Base-by-base conservation (phyloP, 2,329 filamentous ascomycete species). In the Neopestalotiopsis rosae region DNA sequence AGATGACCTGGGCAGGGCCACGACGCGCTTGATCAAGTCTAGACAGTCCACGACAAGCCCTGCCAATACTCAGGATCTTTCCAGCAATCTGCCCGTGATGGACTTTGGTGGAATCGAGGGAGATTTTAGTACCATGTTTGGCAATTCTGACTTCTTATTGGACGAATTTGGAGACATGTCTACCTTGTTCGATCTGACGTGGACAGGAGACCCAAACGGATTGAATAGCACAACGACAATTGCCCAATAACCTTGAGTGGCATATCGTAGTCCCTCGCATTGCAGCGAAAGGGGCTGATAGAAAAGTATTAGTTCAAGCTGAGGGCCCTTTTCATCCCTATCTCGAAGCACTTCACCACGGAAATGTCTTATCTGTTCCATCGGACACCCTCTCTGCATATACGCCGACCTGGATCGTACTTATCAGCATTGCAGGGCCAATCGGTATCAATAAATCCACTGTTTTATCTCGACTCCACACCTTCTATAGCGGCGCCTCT, bases 1-100 rank as follows among this genome's bases (percentile, higher is more conserved):
- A 0, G 81, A 85, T 45, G 81, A 82, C 2, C 70, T 84, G 63
- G 63, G 20, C 1, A 24, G 12, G 24, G 38, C 38, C 1, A 56
- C 63, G 40, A 34, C 42, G 14, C 63, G 63, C 12, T 65, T 34
- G 63, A 24, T 65, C 13, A 59, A 59, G 57, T 52, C 45, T 7
- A 61, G 28, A 4, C 58, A 52, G 20, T 52, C 45, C 5, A n/a
- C 17, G 45, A 24, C 45, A 7, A 52, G 45, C 45, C 45, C 45
- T 17, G 24, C 14, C n/a, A 59, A 14, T 7, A 28, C 57, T 12
- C 57, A 59, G 13, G 57, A 28, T 4, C 57, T 59, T 9, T 1
- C 57, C 24, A 5, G 13, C 24, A 17, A 34, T 12, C 24, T 30
- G 20, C 30, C 57, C 4, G 10, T 34, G 24, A 4, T 30, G 57